Percentiles rank a stretch among this genome's conserved stretches.
These are phyloP conservation scores for Phalaenopsis equestris DNA, from an alignment of 106 monocot genomes.

Conservation along the genomic window DNA sequence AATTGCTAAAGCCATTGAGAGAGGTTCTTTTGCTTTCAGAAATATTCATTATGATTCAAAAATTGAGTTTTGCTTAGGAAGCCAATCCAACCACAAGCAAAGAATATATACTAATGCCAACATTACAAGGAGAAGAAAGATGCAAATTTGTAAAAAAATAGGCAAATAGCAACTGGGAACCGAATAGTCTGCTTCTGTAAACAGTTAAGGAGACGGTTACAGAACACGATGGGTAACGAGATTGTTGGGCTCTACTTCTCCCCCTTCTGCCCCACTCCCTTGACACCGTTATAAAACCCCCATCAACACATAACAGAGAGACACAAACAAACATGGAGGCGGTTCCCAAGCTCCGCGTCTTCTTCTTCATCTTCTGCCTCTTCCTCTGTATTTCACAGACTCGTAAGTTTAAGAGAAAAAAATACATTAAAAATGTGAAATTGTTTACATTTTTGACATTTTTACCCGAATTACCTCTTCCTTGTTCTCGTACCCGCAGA, in stretches of 20 bases:
- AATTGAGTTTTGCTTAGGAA: neutral
- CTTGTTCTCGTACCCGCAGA: constrained; percentile 1
- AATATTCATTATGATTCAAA: neutral
- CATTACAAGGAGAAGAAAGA: neutral
- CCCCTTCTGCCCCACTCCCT: neutral
- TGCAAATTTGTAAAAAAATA: neutral
- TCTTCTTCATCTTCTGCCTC: constrained; percentile 18
- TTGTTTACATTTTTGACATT: neutral
- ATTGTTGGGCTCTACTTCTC: neutral
- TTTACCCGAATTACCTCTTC: neutral
- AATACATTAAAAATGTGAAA: neutral
- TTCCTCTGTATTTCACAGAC: constrained; percentile 12
- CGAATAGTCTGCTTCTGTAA: neutral
- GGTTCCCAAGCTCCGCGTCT: constrained; percentile 6
- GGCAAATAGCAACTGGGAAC: neutral
- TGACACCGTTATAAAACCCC: neutral
- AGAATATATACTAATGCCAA: neutral
- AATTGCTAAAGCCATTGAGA: neutral
- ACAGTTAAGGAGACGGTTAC: neutral
- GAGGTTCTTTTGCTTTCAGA: neutral
- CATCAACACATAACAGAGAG: neutral
- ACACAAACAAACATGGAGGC: constrained; percentile 1
- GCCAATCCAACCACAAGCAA: constrained; percentile 12
- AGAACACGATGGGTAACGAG: neutral
- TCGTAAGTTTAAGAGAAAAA: constrained; percentile 3